A percentile compares a stretch with the other conserved stretches of the same genome.
Evolutionary conservation across 768 basidiomycete species (phyloP).

Genomic region (Strobilomyces dryophilus): DNA sequence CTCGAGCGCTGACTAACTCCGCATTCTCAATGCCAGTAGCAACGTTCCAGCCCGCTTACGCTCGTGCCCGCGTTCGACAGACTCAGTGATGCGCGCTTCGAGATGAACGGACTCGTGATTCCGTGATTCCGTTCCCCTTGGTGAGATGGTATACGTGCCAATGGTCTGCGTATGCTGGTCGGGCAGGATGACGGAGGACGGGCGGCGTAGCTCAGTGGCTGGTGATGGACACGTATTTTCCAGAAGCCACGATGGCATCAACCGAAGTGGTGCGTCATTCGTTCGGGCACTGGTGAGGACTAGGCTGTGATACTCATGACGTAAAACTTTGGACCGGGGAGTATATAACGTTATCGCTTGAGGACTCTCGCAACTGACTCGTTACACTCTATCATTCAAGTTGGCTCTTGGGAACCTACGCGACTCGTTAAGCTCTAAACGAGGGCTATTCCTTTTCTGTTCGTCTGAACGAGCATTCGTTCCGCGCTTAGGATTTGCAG

Average conservation of each 20-base stretch:
- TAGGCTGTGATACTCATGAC: no score
- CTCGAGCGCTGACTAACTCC: slow-evolving; percentile 7
- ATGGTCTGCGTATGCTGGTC: slow-evolving; percentile 36
- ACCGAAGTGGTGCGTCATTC: no score
- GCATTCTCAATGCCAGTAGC: slow-evolving; percentile 21
- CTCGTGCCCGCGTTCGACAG: slow-evolving; percentile 27
- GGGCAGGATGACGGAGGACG: slow-evolving; percentile 57
- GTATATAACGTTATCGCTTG: no score
- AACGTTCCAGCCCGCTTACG: slow-evolving; percentile 16
- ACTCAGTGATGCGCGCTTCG: slow-evolving; percentile 26
- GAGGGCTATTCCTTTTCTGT: no score
- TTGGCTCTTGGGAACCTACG: no score
- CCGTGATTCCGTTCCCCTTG: slow-evolving; percentile 11
- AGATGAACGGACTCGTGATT: slow-evolving; percentile 12
- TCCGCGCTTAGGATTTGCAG: no score
- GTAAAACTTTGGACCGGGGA: no score
- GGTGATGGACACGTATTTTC: slow-evolving; percentile 89
- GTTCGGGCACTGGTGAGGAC: no score
- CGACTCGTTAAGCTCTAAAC: no score
- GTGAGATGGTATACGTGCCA: slow-evolving; percentile 24
- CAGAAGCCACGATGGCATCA: slow-evolving; percentile 88
- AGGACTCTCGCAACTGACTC: no score
- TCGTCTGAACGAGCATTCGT: no score
- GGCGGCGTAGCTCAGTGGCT: slow-evolving; percentile 79
- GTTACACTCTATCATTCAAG: no score